Percentiles rank a stretch among this genome's conserved stretches.
phyloP scores from a whole-genome alignment of 2,329 filamentous ascomycete genomes.

The Fusarium burgessii region DNA sequence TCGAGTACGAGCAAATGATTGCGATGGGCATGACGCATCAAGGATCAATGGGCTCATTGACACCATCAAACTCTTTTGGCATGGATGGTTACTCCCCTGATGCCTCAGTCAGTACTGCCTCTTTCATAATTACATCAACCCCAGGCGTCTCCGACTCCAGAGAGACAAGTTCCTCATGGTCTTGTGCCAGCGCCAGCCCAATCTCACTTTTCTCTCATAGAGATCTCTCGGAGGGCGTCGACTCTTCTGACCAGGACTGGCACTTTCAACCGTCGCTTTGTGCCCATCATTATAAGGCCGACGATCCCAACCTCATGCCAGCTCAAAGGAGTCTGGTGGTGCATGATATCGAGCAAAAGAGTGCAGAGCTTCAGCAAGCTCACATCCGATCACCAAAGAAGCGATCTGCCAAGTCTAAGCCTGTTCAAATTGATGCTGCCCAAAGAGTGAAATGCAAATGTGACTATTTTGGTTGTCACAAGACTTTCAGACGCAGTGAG shows the following conservation, averaged over 20 bases:
- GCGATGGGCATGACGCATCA: conserved; percentile 53
- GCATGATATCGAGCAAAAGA: conserved; percentile 58
- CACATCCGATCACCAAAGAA: conserved; percentile 53
- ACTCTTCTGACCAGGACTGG: conserved; percentile 52
- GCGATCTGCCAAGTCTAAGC: conserved; percentile 46
- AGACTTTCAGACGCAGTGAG: conserved; percentile 64
- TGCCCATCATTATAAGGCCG: conserved; percentile 49
- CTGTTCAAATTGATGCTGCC: conserved; percentile 50
- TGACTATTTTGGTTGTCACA: conserved; percentile 59
- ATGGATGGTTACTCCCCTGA: conserved; percentile 54
- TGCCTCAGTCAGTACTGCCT: conserved; percentile 47
- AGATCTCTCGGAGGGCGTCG: conserved; percentile 49
- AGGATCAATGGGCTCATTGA: conserved; percentile 52
- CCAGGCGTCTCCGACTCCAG: conserved; percentile 56
- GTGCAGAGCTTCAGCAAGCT: conserved; percentile 57
- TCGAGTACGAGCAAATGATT: conserved; percentile 55
- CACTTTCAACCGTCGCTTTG: conserved; percentile 52
- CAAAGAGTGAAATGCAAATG: conserved; percentile 59
- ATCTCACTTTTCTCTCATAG: conserved; percentile 55
- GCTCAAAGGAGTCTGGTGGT: conserved; percentile 56
- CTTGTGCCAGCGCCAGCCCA: conserved; percentile 55
- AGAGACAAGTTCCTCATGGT: conserved; percentile 55
- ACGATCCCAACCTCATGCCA: conserved; percentile 50
- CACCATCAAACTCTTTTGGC: conserved; percentile 52
- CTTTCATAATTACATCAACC: conserved; percentile 56